Evolutionary conservation across 2,329 filamentous ascomycete species (phyloP).

Genomic region (Phialophora expanda): DNA sequence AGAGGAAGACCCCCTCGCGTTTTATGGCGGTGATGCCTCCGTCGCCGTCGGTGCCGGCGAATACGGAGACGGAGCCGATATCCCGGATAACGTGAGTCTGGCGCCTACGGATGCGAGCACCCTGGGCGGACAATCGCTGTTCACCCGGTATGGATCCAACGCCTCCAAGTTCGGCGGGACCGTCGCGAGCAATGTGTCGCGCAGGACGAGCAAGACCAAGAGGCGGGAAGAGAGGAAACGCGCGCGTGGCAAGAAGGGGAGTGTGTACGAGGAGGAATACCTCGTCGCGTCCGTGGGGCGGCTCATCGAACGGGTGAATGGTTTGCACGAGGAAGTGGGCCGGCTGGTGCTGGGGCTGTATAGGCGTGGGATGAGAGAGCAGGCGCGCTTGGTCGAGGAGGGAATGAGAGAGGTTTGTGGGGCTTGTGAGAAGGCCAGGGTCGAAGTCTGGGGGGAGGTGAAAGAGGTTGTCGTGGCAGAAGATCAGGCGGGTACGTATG

Average conservation of each 20-base stretch:
- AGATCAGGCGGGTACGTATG: slow-evolving; percentile 16
- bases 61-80: slow-evolving; percentile 53
- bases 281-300: slow-evolving; percentile 84
- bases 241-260: slow-evolving; percentile 91
- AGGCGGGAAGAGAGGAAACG: slow-evolving; percentile 92
- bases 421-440: slow-evolving; percentile 68
- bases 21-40: slow-evolving; percentile 78
- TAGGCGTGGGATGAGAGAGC: slow-evolving; percentile 83
- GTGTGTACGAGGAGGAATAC: slow-evolving; percentile 97
- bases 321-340: slow-evolving; percentile 72
- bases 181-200: slow-evolving; percentile 72
- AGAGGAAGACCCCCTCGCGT: slow-evolving; percentile 80
- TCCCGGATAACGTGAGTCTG: slow-evolving; percentile 90
- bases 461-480: slow-evolving; percentile 32
- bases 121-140: slow-evolving; percentile 76
- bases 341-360: slow-evolving; percentile 77
- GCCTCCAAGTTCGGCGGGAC: slow-evolving; percentile 51
- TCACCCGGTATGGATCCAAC: slow-evolving; percentile 80
- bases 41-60: slow-evolving; percentile 49
- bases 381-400: slow-evolving; percentile 76
- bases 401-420: slow-evolving; percentile 76
- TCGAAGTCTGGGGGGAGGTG: slow-evolving; percentile 68
- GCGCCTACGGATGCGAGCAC: slow-evolving; percentile 85
- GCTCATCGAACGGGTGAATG: slow-evolving; percentile 80
- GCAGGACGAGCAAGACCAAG: slow-evolving; percentile 86